Evolutionary conservation across 106 monocot species (phyloP), one percentile per base, ranked within the genome.

Genomic region (Dioscorea zingiberensis): DNA sequence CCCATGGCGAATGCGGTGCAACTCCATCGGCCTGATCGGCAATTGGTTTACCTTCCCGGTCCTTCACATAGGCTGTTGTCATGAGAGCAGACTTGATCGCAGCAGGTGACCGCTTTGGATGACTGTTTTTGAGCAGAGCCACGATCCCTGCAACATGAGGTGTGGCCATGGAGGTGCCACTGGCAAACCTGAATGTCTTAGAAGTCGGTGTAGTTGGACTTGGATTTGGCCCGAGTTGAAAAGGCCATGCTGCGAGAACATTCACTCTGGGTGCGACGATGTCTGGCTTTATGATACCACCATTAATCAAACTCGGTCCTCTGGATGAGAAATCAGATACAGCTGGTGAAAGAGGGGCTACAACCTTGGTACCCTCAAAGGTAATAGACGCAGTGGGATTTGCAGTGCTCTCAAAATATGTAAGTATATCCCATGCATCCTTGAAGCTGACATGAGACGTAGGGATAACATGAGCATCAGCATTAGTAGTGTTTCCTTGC

Each of bases 141-240:
- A 30, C 60, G 60, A 61, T 17, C 0, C 60, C 60, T 27, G 29
- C 32, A 17, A 61, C 0, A 19, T 61, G 60, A 38, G 60, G 60
- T 13, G 13, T 5, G 4, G 60, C 28, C 60, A 61, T 61, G 29
- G 60, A 61, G 6, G 60, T 61, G 27, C 60, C 84, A 3, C 66
- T 69, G n/a, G 60, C 10, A 9, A 73, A 44, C 18, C 72, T 54
- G 69, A 77, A 82, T n/a, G n/a, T n/a, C n/a, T n/a, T n/a, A 10
- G 44, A 45, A 0, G 22, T 61, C 13, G 2, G 3, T 4, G 1
- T 58, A 13, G n/a, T n/a, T n/a, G n/a, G n/a, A n/a, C n/a, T n/a
- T n/a, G 46, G 9, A 13, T 47, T 47, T 13, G 46, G 46, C 10
- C 23, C 22, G 60, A 60, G 18, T n/a, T 29, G 2, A 29, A 60